Evolutionary conservation across 2,329 filamentous ascomycete genomes (phyloP).

Genomic region (Periconia sp.): DNA sequence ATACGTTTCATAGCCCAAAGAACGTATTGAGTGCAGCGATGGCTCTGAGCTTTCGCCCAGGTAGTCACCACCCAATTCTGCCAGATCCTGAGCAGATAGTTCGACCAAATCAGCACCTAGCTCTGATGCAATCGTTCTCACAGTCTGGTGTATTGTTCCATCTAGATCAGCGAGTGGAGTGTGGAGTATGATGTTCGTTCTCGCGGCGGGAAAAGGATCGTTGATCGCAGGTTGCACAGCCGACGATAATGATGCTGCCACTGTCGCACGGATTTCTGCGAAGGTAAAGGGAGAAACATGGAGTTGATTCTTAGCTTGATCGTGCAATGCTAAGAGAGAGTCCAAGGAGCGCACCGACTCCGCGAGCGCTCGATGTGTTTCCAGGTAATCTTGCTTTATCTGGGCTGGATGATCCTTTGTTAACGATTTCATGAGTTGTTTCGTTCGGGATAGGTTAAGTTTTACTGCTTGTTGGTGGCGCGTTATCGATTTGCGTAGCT

Average conservation of each 20-base stretch:
- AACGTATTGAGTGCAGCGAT: constrained; percentile 49
- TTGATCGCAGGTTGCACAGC: constrained; percentile 37
- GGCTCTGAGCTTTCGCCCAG: constrained; percentile 62
- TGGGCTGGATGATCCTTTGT: background rate
- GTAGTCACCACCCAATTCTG: constrained; percentile 69
- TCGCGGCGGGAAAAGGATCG: constrained; percentile 51
- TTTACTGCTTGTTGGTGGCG: background rate
- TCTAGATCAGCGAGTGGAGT: constrained; percentile 60
- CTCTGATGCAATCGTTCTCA: constrained; percentile 63
- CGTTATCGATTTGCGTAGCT: background rate
- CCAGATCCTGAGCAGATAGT: constrained; percentile 69
- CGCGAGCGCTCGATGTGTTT: background rate
- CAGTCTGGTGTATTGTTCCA: constrained; percentile 59
- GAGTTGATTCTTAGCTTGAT: background rate
- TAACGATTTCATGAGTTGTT: background rate
- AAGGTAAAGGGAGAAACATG: constrained; percentile 29
- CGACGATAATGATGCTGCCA: constrained; percentile 51
- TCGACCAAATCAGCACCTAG: constrained; percentile 68
- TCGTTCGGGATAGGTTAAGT: background rate
- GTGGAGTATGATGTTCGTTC: constrained; percentile 61
- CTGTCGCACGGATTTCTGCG: constrained; percentile 53
- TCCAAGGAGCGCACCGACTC: background rate
- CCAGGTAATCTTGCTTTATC: background rate
- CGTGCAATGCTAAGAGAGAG: background rate
- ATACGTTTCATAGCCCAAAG: constrained; percentile 60